phyloP scores from a whole-genome alignment of 495 filamentous ascomycete species.

The Chaetomium tenue region DNA sequence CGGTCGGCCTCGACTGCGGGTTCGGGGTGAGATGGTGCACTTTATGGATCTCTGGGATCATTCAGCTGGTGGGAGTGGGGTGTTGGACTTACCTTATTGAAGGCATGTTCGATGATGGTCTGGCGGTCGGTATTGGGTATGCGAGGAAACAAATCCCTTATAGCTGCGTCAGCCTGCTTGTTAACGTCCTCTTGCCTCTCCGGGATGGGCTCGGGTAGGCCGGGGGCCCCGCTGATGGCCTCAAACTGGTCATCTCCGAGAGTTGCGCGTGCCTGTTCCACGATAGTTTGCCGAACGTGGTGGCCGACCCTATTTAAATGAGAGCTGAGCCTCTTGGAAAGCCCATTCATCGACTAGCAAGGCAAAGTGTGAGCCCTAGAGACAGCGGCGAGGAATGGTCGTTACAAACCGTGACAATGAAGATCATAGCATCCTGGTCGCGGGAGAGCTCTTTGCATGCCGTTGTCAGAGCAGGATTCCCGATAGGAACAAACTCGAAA shows the following conservation, averaged over 20 bases:
- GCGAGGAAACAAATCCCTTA: slow-evolving; percentile 80
- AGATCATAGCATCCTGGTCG: slow-evolving; percentile 62
- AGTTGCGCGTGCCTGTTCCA: slow-evolving; percentile 46
- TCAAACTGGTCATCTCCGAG: slow-evolving; percentile 30
- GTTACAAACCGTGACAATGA: slow-evolving; percentile 73
- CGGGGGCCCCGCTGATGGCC: slow-evolving; percentile 25
- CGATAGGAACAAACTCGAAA: slow-evolving; percentile 80
- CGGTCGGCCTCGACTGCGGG: slow-evolving; percentile 29
- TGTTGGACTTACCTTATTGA: slow-evolving; percentile 63
- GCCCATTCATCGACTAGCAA: slow-evolving; percentile 20
- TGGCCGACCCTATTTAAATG: slow-evolving; percentile 79
- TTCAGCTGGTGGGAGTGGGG: slow-evolving; percentile 12
- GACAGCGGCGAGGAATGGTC: not conserved
- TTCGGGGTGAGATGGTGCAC: slow-evolving; percentile 19
- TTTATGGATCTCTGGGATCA: slow-evolving; percentile 1
- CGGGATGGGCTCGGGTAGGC: slow-evolving; percentile 52
- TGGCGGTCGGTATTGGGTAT: slow-evolving; percentile 78
- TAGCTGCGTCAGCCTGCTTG: slow-evolving; percentile 66
- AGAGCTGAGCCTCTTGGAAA: slow-evolving; percentile 24
- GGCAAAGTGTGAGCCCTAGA: slow-evolving; percentile 14
- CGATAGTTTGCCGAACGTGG: slow-evolving; percentile 59
- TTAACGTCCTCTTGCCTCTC: slow-evolving; percentile 64
- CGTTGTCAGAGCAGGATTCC: slow-evolving; percentile 70
- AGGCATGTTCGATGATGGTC: slow-evolving; percentile 76
- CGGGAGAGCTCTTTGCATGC: slow-evolving; percentile 78